phyloP scores from a whole-genome alignment of 2,329 filamentous ascomycete genomes.

The Amesomyces nigricolor region DNA sequence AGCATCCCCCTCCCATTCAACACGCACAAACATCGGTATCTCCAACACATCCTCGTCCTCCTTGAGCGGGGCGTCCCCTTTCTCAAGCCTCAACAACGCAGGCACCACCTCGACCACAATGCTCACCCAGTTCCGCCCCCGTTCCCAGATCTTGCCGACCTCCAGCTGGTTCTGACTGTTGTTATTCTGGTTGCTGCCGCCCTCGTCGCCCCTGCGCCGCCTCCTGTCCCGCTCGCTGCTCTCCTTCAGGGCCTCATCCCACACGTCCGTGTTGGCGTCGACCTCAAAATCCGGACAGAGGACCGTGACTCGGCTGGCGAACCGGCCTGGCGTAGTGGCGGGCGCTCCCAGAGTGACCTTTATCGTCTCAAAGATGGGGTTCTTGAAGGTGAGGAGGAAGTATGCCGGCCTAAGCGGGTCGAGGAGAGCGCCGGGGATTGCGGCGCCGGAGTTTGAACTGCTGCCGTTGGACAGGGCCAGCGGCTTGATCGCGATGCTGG shows the following conservation, averaged over 20 bases:
- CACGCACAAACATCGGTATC: slow-evolving; percentile 87
- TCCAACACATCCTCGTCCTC: slow-evolving; percentile 66
- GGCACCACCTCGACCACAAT: slow-evolving; percentile 88
- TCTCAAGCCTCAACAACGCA: slow-evolving; percentile 44
- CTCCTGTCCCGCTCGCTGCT: slow-evolving; percentile 29
- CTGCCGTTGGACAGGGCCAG: slow-evolving; percentile 35
- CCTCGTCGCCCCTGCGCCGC: slow-evolving; percentile 37
- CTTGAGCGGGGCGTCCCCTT: slow-evolving; percentile 39
- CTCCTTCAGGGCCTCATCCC: slow-evolving; percentile 78
- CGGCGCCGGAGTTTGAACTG: slow-evolving; percentile 23
- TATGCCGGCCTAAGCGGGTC: slow-evolving; percentile 62
- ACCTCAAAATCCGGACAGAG: slow-evolving; percentile 93
- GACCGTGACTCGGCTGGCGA: slow-evolving; percentile 77
- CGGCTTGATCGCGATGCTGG: slow-evolving; percentile 68
- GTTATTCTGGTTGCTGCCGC: slow-evolving; percentile 32
- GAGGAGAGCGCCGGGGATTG: slow-evolving; percentile 24
- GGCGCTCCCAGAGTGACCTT: slow-evolving; percentile 84
- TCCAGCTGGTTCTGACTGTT: slow-evolving; percentile 58
- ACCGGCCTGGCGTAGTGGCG: slow-evolving; percentile 67
- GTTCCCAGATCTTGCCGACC: slow-evolving; percentile 94
- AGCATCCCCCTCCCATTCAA: slow-evolving; percentile 78
- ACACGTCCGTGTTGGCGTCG: slow-evolving; percentile 81
- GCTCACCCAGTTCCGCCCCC: slow-evolving; percentile 88
- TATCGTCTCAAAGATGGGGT: slow-evolving; percentile 88
- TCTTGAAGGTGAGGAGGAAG: slow-evolving; percentile 84